These are phyloP conservation scores for Apiospora kogelbergensis DNA, from an alignment of 2,329 filamentous ascomycete species.

Conservation along the genomic window DNA sequence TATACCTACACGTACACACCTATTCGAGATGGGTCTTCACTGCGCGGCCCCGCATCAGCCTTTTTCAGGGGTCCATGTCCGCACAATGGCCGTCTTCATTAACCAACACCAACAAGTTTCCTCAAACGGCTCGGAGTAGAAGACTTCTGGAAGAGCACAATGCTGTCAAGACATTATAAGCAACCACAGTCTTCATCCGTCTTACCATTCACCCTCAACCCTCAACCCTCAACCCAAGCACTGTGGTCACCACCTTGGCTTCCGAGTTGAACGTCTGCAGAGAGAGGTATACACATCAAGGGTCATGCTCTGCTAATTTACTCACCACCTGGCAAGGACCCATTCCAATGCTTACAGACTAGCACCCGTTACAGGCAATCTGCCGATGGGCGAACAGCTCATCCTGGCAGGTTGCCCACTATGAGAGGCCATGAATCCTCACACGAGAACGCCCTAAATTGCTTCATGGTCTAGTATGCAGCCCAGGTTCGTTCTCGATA, in stretches of 20 bases:
- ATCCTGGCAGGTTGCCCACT: not conserved
- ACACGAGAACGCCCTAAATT: not conserved
- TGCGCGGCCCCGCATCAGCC: not conserved
- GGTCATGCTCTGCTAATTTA: not conserved
- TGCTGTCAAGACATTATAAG: not conserved
- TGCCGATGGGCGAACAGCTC: not conserved
- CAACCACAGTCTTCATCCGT: not conserved
- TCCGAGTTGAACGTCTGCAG: not conserved
- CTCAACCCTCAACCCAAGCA: not conserved
- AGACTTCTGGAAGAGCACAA: not conserved
- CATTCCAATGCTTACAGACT: not conserved
- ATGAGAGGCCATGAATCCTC: not conserved
- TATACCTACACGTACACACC: no score
- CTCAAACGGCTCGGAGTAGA: not conserved
- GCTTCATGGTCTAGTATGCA: not conserved
- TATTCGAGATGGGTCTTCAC: not conserved
- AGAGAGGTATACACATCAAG: not conserved
- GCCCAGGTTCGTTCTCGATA: not conserved
- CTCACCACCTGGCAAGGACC: not conserved
- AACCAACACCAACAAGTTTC: not conserved
- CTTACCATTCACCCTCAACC: not conserved
- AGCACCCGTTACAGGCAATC: not conserved
- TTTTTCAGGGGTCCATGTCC: not conserved
- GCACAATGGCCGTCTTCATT: not conserved
- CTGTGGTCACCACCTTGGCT: no score